Evolutionary conservation across 108 stramenopile species (phyloP).

Genomic region (Chaetoceros tenuissimus): DNA sequence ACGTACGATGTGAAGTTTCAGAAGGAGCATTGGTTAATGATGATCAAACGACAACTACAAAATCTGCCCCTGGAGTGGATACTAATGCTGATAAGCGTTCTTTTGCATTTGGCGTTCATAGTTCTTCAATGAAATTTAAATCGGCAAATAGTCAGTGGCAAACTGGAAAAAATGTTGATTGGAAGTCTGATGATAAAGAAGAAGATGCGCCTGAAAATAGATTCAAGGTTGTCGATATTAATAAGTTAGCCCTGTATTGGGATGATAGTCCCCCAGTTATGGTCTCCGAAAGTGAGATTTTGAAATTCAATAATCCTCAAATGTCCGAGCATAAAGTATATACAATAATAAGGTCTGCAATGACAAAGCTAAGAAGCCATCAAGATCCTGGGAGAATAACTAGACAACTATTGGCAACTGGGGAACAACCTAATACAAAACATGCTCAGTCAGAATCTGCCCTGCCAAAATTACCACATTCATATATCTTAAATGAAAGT

Average conservation of each 20-base stretch:
- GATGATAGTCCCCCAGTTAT: conserved; percentile 61
- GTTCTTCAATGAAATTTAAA: conserved; percentile 39
- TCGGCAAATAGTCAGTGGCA: conserved; percentile 53
- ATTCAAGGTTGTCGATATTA: conserved; percentile 47
- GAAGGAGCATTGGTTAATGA: conserved; percentile 48
- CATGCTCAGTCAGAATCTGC: neutral
- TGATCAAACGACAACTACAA: conserved; percentile 21
- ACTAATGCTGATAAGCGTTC: conserved; percentile 35
- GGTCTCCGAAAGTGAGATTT: conserved; percentile 50
- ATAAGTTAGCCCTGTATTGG: conserved; percentile 64
- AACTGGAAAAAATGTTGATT: conserved; percentile 30
- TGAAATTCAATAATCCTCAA: conserved; percentile 28
- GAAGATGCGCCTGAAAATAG: conserved; percentile 16
- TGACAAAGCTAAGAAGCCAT: conserved; percentile 29
- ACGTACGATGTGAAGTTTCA: conserved; percentile 70
- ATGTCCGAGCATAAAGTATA: conserved; percentile 38
- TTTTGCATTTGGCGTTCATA: conserved; percentile 61
- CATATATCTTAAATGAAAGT: neutral
- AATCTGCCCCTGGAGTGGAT: neutral
- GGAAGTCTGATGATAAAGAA: conserved; percentile 1
- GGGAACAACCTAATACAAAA: neutral
- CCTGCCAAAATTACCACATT: neutral
- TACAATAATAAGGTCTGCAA: conserved; percentile 45
- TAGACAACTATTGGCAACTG: conserved; percentile 18
- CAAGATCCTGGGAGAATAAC: conserved; percentile 55